Base-by-base conservation (phyloP, 2,329 filamentous ascomycete species). In the Alternaria postmessia region DNA sequence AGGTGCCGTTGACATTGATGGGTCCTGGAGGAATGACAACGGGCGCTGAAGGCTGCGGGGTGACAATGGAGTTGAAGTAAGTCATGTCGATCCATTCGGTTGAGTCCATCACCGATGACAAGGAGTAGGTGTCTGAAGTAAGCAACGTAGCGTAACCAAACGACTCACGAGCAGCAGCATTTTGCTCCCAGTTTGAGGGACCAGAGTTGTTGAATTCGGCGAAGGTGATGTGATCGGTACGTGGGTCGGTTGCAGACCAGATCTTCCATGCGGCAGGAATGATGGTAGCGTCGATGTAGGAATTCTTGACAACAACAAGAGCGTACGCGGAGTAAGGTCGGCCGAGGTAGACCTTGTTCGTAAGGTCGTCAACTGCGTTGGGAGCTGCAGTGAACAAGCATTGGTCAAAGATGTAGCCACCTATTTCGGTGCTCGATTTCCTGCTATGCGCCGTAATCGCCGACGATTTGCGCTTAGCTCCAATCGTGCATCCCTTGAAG, bases 141-240 rank as follows among this genome's bases (percentile, higher is more conserved):
- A 80, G 65, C 16, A 81, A 69, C 1, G 77, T 79, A 3, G 66
- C 66, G 30, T 57, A 63, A 14, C 75, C 74, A 52, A 79, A 80
- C 9, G 75, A 70, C 46, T 72, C 56, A 44, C 79, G 75, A 32
- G 78, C 75, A 5, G 71, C 75, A 18, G 54, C 73, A 28, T 78
- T 76, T 64, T 75, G 74, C 65, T 79, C 69, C 75, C 75, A 78
- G 46, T 71, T 73, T 1, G 64, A 66, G 26, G 75, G 75, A 3
- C 88, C 88, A 0, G 80, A 81, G 72, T 89, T 90, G 24, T 70
- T 78, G 69, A 84, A 89, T 78, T 89, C 88, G 7, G 78, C 85
- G 56, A 86, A 89, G 30, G 80, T 75, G 3, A 89, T 83, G 46
- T 84, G 75, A 34, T 75, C 79, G 2, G 84, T 87, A 32, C 82